Percentiles rank a stretch among this genome's conserved stretches.
Evolutionary conservation across 148 eudicot species (phyloP).

Genomic region (Nepenthes mirabilis): DNA sequence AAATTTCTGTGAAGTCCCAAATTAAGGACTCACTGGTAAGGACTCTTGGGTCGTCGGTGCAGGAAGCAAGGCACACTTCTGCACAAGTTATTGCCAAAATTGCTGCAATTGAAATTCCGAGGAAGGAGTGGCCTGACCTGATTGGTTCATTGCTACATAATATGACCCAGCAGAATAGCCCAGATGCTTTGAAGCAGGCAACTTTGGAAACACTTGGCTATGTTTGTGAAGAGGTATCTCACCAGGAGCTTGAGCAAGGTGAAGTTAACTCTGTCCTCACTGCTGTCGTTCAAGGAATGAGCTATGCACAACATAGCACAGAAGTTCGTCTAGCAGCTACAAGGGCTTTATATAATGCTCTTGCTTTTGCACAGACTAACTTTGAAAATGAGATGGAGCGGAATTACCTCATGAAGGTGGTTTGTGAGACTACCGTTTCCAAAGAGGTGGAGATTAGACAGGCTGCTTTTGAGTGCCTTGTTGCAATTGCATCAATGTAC

Average conservation of each 20-base stretch:
- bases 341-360: constrained; percentile 64
- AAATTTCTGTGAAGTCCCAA: constrained; percentile 34
- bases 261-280: constrained; percentile 64
- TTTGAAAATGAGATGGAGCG: constrained; percentile 71
- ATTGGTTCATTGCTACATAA: constrained; percentile 43
- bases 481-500: constrained; percentile 66
- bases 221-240: constrained; percentile 68
- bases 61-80: constrained; percentile 61
- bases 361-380: constrained; percentile 69
- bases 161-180: constrained; percentile 47
- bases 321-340: constrained; percentile 63
- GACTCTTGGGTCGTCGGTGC: constrained; percentile 41
- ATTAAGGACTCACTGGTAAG: constrained; percentile 46
- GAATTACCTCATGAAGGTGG: constrained; percentile 60
- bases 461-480: constrained; percentile 70
- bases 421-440: constrained; percentile 53
- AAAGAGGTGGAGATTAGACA: constrained; percentile 51
- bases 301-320: constrained; percentile 30
- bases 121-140: constrained; percentile 68
- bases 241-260: constrained; percentile 44
- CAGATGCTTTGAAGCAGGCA: constrained; percentile 46
- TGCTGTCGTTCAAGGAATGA: constrained; percentile 79
- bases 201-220: constrained; percentile 67
- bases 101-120: constrained; percentile 58
- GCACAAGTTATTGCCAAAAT: constrained; percentile 69